Evolutionary conservation across 352 stramenopile species (phyloP).

Genomic region (Phytophthora uliginosa): DNA sequence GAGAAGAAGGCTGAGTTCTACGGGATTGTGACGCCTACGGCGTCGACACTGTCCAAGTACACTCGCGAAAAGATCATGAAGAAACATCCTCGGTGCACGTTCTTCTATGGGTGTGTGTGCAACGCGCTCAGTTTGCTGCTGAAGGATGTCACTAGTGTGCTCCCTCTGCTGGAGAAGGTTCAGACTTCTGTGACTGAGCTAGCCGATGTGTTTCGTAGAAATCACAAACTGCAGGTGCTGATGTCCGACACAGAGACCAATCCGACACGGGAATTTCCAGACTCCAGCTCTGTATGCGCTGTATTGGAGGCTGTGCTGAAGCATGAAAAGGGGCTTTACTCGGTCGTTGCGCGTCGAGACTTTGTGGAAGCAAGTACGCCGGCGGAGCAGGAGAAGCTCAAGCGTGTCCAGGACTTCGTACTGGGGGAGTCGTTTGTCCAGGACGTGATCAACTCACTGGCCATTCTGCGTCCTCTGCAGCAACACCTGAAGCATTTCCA

Average conservation of each 20-base stretch:
- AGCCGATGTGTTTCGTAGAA: slow-evolving; percentile 52
- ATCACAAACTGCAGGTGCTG: slow-evolving; percentile 51
- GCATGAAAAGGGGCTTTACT: slow-evolving; percentile 62
- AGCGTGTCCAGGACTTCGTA: slow-evolving; percentile 74
- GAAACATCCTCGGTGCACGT: slow-evolving; percentile 65
- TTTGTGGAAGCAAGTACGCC: slow-evolving; percentile 58
- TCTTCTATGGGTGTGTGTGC: slow-evolving; percentile 75
- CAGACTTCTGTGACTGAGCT: slow-evolving; percentile 51
- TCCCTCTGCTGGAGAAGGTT: slow-evolving; percentile 62
- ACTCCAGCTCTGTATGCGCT: slow-evolving; percentile 41
- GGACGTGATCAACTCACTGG: slow-evolving; percentile 66
- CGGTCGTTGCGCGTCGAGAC: slow-evolving; percentile 62
- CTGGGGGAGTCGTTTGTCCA: slow-evolving; percentile 69
- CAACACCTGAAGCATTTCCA: slow-evolving; percentile 62
- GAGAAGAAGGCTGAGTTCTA: slow-evolving; percentile 65
- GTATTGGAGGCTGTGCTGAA: slow-evolving; percentile 61
- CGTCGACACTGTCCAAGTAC: slow-evolving; percentile 44
- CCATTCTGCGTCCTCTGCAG: slow-evolving; percentile 65
- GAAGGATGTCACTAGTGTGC: slow-evolving; percentile 54
- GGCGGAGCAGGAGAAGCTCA: slow-evolving; percentile 56
- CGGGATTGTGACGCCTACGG: slow-evolving; percentile 62
- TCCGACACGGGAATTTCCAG: slow-evolving; percentile 30
- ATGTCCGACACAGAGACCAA: slow-evolving; percentile 22
- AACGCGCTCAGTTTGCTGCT: slow-evolving; percentile 62
- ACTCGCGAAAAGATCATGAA: slow-evolving; percentile 65